Evolutionary conservation across 2,329 filamentous ascomycete species (phyloP).

Genomic region (Chaetomium globosum): DNA sequence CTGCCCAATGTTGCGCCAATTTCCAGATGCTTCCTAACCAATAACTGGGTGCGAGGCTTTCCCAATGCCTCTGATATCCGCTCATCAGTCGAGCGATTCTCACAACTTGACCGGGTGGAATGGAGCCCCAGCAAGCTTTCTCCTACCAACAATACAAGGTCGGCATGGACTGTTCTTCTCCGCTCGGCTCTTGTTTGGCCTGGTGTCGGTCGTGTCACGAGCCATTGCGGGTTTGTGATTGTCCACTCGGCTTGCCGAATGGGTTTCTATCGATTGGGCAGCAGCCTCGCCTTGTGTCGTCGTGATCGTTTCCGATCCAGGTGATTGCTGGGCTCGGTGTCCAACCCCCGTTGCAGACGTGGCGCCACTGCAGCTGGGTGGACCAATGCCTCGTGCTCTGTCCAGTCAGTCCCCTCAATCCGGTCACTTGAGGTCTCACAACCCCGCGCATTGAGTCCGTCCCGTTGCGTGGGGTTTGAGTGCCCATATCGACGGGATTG

Average conservation of each 20-base stretch:
- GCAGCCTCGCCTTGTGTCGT: slow-evolving; percentile 36
- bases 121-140: background rate
- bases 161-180: background rate
- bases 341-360: slow-evolving; percentile 41
- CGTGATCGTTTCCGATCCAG: slow-evolving; percentile 33
- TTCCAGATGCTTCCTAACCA: slow-evolving; percentile 25
- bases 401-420: slow-evolving; percentile 42
- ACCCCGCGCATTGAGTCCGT: slow-evolving; percentile 34
- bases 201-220: slow-evolving; percentile 10
- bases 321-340: slow-evolving; percentile 27
- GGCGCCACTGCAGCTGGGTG: slow-evolving; percentile 44
- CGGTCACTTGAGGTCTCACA: slow-evolving; percentile 43
- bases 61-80: slow-evolving; percentile 16
- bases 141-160: background rate
- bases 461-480: slow-evolving; percentile 38
- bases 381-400: slow-evolving; percentile 43
- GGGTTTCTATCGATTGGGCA: slow-evolving; percentile 22
- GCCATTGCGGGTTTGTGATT: slow-evolving; percentile 21
- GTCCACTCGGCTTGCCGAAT: slow-evolving; percentile 10
- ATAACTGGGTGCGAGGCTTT: slow-evolving; percentile 25
- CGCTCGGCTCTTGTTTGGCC: background rate
- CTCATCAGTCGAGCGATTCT: background rate
- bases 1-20: slow-evolving; percentile 33
- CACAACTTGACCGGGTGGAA: slow-evolving; percentile 1
- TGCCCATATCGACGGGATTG: slow-evolving; percentile 17